Evolutionary conservation across 495 filamentous ascomycete species (phyloP).

Genomic region (Xylaria flabelliformis): DNA sequence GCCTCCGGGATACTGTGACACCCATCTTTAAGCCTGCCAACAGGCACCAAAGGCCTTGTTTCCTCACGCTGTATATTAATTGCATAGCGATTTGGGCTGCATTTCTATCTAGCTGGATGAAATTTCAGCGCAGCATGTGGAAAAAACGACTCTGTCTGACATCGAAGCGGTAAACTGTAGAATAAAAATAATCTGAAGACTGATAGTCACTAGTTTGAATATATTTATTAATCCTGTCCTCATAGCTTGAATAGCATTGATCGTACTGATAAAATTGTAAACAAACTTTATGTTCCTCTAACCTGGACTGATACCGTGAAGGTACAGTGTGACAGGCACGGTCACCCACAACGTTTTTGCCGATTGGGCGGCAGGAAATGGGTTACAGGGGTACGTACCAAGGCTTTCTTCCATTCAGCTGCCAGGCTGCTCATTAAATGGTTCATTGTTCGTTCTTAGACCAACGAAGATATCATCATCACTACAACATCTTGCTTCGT

Average conservation of each 20-base stretch:
- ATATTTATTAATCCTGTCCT: background rate
- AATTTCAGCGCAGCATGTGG: background rate
- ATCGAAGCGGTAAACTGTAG: conserved; percentile 16
- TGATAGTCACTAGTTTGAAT: conserved; percentile 12
- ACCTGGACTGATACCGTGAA: background rate
- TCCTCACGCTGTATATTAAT: conserved; percentile 13
- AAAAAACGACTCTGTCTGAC: background rate
- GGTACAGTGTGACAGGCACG: background rate
- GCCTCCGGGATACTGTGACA: conserved; percentile 58
- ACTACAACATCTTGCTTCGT: background rate
- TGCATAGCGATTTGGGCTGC: conserved; percentile 24
- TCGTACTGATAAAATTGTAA: background rate
- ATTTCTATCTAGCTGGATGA: conserved; percentile 14
- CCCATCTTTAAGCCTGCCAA: conserved; percentile 20
- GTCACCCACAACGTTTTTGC: background rate
- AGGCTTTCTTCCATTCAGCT: background rate
- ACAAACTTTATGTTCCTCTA: no score
- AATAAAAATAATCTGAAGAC: background rate
- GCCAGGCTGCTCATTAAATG: background rate
- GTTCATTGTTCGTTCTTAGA: conserved; percentile 1
- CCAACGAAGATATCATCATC: background rate
- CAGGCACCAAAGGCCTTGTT: conserved; percentile 29
- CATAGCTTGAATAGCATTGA: background rate
- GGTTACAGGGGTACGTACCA: conserved; percentile 9
- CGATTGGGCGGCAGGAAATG: conserved; percentile 21